These are phyloP conservation scores for Fusarium domesticum DNA, from an alignment of 2,329 filamentous ascomycete genomes.

Conservation along the genomic window DNA sequence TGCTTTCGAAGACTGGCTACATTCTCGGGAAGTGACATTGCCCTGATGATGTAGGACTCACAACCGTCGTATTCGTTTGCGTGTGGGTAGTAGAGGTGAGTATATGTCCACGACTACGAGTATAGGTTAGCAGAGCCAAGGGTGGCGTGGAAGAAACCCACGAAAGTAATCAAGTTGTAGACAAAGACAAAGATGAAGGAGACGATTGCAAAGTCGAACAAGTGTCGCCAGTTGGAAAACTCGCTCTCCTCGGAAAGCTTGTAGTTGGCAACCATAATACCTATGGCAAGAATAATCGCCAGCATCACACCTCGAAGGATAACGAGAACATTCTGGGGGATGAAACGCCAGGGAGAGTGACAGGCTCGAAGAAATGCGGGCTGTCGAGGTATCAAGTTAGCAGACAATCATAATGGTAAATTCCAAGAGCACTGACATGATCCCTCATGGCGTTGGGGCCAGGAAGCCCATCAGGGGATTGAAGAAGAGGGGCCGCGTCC, in stretches of 20 bases:
- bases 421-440: slow-evolving; percentile 32
- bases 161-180: slow-evolving; percentile 47
- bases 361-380: slow-evolving; percentile 50
- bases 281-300: slow-evolving; percentile 42
- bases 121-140: neutral
- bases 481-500: slow-evolving; percentile 37
- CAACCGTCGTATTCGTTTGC: slow-evolving; percentile 36
- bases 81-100: slow-evolving; percentile 49
- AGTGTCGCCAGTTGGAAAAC: slow-evolving; percentile 39
- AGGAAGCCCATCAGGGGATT: slow-evolving; percentile 29
- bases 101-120: slow-evolving; percentile 49
- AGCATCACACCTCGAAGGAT: slow-evolving; percentile 42
- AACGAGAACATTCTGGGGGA: slow-evolving; percentile 46
- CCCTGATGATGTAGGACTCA: slow-evolving; percentile 37
- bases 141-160: slow-evolving; percentile 30
- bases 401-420: neutral
- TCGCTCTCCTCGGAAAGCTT: slow-evolving; percentile 42
- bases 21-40: slow-evolving; percentile 46
- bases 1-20: slow-evolving; percentile 41
- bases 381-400: slow-evolving; percentile 31
- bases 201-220: slow-evolving; percentile 51
- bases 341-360: slow-evolving; percentile 49
- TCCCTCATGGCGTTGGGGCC: slow-evolving; percentile 35
- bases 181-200: slow-evolving; percentile 41
- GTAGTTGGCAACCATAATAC: slow-evolving; percentile 43